Base-by-base conservation (phyloP, 2,329 filamentous ascomycete genomes). In the Ceratocystis albifundus region DNA sequence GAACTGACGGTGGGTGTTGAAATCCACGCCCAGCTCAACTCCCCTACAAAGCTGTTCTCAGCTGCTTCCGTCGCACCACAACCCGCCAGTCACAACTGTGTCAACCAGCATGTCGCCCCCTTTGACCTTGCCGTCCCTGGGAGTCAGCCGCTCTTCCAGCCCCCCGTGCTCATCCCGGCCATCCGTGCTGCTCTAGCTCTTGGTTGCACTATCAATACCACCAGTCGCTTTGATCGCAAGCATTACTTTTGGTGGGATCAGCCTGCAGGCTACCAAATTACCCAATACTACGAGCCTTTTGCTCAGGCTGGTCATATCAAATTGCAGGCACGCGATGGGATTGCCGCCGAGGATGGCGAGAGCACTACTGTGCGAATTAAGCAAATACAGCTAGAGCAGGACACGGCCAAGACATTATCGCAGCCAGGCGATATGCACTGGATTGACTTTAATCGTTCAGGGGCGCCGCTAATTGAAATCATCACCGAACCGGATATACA, bases 181-280 rank as follows among this genome's bases (percentile, higher is more conserved):
- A 74, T 99, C 17, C 86, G 94, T 68, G 93, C 93, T 20, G 93
- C 94, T 0, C 78, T 96, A 62, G 90, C 91, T 0, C 79, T 99
- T 57, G 84, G 87, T 67, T 97, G 94, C 75, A 77, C 85, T 1
- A 82, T 97, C 64, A 88, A 95, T 73, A 79, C 77, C 1, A 81
- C 84, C 71, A 96, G 91, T 75, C 84, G 84, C 65, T 99, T 96
- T 77, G 94, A 99, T 75, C 83, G 94, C 69, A 99, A 99, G 75
- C 94, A 99, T 76, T 99, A 99, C 76, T 97, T 99, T 76, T 96
- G 96, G 79, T 96, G 94, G 84, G 94, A 99, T 75, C 94, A 99
- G 75, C 94, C 94, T 0, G 84, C 90, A 0, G 94, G 94, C 0
- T 99, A 99, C 75, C 94, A 99, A 75, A 96, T 99, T 69, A 99